phyloP scores from a whole-genome alignment of 2,329 filamentous ascomycete genomes.

The Fusarium chaquense region DNA sequence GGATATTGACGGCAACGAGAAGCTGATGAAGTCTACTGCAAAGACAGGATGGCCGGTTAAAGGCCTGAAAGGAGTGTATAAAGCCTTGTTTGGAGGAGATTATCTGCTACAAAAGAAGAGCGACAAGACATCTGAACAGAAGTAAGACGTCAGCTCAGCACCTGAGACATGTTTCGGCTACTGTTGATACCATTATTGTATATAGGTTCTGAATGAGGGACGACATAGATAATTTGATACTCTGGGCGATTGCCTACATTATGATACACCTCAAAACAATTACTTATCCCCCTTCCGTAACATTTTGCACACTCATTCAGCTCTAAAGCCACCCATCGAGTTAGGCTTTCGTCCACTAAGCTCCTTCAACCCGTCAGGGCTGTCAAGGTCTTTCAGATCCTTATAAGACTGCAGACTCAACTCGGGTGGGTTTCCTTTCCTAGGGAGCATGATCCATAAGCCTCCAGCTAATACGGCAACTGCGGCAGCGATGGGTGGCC shows the following conservation, averaged over 20 bases:
- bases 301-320: conserved; percentile 40
- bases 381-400: conserved; percentile 35
- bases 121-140: conserved; percentile 8
- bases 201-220: conserved; percentile 6
- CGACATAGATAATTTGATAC: conserved; percentile 36
- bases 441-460: conserved; percentile 47
- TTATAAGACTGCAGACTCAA: conserved; percentile 34
- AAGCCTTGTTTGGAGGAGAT: conserved; percentile 59
- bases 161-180: neutral
- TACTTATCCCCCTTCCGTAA: neutral
- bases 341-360: conserved; percentile 50
- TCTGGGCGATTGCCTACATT: conserved; percentile 22
- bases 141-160: neutral
- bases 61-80: conserved; percentile 61
- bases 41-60: conserved; percentile 56
- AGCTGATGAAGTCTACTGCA: conserved; percentile 51
- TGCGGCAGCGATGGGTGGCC: conserved; percentile 48
- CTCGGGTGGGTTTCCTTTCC: conserved; percentile 20
- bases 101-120: conserved; percentile 58
- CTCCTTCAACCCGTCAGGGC: conserved; percentile 45
- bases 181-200: conserved; percentile 17
- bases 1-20: conserved; percentile 53
- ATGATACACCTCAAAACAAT: neutral
- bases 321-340: conserved; percentile 48
- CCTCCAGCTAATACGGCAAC: conserved; percentile 45